These are phyloP conservation scores for Dillenia suffruticosa DNA, from an alignment of 164 flowering plant species.

Conservation along the genomic window DNA sequence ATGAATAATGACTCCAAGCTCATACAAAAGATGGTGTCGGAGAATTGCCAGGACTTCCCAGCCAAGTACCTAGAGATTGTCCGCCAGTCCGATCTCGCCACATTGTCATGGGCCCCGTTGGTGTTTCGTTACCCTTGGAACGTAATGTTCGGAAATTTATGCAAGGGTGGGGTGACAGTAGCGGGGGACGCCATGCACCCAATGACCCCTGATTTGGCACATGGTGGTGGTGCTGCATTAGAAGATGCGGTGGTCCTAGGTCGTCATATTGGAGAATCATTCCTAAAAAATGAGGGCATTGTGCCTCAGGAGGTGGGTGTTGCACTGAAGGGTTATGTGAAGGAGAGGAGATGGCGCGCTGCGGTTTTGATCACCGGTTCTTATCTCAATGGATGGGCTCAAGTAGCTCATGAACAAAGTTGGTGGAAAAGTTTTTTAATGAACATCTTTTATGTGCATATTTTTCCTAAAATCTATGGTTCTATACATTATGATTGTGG, in stretches of 20 bases:
- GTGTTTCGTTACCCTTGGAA: neutral
- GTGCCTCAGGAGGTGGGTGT: too few relatives aligned
- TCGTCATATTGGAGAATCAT: neutral
- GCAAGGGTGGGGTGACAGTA: slow-evolving; percentile 17
- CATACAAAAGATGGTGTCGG: slow-evolving; percentile 17
- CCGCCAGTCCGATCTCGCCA: slow-evolving; percentile 18
- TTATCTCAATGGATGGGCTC: neutral
- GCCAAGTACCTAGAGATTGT: slow-evolving; percentile 14
- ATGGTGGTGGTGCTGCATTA: slow-evolving; percentile 14
- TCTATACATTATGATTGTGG: neutral
- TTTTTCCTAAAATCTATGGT: neutral
- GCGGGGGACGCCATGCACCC: slow-evolving; percentile 38
- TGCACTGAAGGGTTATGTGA: neutral
- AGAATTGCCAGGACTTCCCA: slow-evolving; percentile 28
- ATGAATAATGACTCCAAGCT: slow-evolving; percentile 9
- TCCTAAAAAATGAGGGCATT: neutral
- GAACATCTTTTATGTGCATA: neutral
- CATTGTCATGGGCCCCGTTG: slow-evolving; percentile 24
- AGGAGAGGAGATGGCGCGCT: slow-evolving; percentile 4
- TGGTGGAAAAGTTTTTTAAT: neutral
- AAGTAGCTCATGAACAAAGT: neutral
- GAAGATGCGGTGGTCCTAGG: neutral
- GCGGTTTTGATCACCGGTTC: neutral
- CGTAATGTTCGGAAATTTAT: slow-evolving; percentile 4
- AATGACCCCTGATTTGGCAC: slow-evolving; percentile 28